phyloP scores from a whole-genome alignment of 2,329 filamentous ascomycete species.

The Trichoderma breve region DNA sequence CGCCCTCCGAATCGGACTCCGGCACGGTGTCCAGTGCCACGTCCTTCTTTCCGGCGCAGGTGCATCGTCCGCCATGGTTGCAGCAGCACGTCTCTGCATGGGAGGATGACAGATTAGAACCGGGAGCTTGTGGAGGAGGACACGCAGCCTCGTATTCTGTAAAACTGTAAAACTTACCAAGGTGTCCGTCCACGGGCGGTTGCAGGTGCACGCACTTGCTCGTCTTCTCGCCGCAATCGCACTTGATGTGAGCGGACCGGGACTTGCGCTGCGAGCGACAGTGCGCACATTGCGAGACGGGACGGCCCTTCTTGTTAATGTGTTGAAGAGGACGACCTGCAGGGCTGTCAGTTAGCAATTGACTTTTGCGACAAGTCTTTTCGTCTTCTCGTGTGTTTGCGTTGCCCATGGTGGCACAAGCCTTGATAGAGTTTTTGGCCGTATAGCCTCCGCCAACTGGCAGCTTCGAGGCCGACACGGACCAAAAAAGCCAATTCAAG shows the following conservation, averaged over 20 bases:
- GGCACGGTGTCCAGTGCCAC: slow-evolving; percentile 59
- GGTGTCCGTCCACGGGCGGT: slow-evolving; percentile 56
- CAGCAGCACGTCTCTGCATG: slow-evolving; percentile 64
- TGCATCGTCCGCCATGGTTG: slow-evolving; percentile 66
- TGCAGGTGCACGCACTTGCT: slow-evolving; percentile 65
- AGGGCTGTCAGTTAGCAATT: background rate
- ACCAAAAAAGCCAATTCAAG: slow-evolving; percentile 1
- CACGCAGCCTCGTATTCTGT: slow-evolving; percentile 17
- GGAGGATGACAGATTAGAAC: slow-evolving; percentile 19
- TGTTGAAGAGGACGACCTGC: slow-evolving; percentile 86
- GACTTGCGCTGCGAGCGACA: slow-evolving; percentile 96
- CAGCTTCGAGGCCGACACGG: background rate
- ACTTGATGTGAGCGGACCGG: slow-evolving; percentile 90
- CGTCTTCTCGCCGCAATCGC: slow-evolving; percentile 93
- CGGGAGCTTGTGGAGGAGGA: slow-evolving; percentile 7
- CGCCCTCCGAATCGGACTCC: slow-evolving; percentile 59
- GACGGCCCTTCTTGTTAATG: slow-evolving; percentile 96
- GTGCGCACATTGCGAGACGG: slow-evolving; percentile 96
- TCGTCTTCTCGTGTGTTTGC: background rate
- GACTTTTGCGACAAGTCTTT: background rate
- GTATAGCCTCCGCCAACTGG: background rate
- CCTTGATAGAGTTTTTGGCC: background rate
- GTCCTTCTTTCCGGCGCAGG: slow-evolving; percentile 64
- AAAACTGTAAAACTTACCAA: slow-evolving; percentile 46
- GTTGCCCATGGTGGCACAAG: background rate